These are phyloP conservation scores for Talaromyces sp. DNA, from an alignment of 2,329 filamentous ascomycete genomes.

Conservation along the genomic window DNA sequence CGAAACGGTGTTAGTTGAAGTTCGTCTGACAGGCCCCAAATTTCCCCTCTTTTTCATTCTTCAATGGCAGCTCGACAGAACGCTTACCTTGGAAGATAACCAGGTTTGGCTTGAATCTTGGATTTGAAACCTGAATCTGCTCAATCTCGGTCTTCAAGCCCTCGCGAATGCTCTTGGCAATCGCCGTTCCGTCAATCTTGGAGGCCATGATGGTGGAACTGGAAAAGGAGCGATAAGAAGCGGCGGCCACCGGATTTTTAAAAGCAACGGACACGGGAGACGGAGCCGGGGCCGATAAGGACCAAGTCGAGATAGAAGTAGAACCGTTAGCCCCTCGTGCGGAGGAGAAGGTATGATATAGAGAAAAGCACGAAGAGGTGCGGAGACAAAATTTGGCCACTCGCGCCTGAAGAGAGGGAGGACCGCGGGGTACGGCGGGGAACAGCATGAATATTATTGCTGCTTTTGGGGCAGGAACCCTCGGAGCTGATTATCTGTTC, in stretches of 20 bases:
- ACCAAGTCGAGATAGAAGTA: conserved; percentile 19
- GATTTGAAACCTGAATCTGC: conserved; percentile 77
- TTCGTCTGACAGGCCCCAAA: background rate
- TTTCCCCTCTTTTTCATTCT: background rate
- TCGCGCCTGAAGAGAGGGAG: conserved; percentile 25
- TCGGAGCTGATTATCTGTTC: conserved; percentile 19
- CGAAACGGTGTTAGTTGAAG: conserved; percentile 7
- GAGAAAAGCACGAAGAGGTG: conserved; percentile 17
- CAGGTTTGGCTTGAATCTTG: conserved; percentile 83
- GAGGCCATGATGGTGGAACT: conserved; percentile 75
- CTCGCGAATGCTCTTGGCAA: conserved; percentile 89
- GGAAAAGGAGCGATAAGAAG: conserved; percentile 47
- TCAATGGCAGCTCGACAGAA: background rate
- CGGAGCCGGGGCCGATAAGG: conserved; percentile 6
- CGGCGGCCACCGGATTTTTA: conserved; percentile 20
- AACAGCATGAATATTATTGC: conserved; percentile 31
- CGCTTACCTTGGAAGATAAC: conserved; percentile 88
- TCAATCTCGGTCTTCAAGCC: conserved; percentile 78
- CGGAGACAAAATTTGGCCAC: conserved; percentile 25
- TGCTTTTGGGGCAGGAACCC: conserved; percentile 26
- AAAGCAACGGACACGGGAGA: conserved; percentile 20
- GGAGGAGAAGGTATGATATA: conserved; percentile 11
- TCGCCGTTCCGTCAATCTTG: conserved; percentile 94
- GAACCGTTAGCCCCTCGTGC: conserved; percentile 18
- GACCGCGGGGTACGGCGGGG: conserved; percentile 30